Base-by-base conservation (phyloP, 257 asterid species). In the Nicotiana knightiana region DNA sequence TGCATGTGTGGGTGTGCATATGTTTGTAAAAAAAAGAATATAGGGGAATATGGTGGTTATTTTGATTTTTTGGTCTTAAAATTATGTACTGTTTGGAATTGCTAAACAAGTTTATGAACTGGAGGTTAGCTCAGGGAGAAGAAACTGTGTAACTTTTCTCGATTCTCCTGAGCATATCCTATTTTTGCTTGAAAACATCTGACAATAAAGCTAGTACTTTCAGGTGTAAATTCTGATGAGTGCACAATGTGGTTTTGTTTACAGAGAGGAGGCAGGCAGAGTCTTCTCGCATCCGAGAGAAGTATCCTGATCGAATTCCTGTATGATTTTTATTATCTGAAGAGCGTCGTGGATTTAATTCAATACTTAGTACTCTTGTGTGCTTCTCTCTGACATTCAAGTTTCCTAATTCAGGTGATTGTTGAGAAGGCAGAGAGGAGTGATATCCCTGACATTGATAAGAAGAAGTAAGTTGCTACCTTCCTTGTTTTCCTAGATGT, bases 371-470 rank as follows among this genome's bases (percentile, higher is more conserved):
- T 48, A 37, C 63, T 65, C 51, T 26, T 32, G 12, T 54, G 9
- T 51, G 73, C 24, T 65, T 81, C 61, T 51, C 55, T 51, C 63
- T 81, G 28, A 81, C 53, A 26, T 2, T 46, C 66, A 11, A 18
- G 61, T 3, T 37, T 81, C 61, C 55, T 51, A 39, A 77, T 87
- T 65, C 82, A 94, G 98, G 95, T 94, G 86, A 87, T 94, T 83
- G 95, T 94, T 77, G 97, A 93, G 89, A 94, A 89, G 89, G 95
- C 97, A 55, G 92, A 84, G 65, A 91, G 77, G 81, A 90, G 93
- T 83, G 92, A 89, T 35, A 87, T 93, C 85, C 95, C 97, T 58
- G 92, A 90, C 82, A 90, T 94, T 79, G 97, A 94, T 82, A 91
- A 92, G 86, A 94, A 90, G 89, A 93, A 91, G 97, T 92, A 85